A percentile compares a stretch with the other conserved stretches of the same genome.
Evolutionary conservation across 139 green algal species (phyloP).

Genomic region (Chlamydomonas schloesseri): DNA sequence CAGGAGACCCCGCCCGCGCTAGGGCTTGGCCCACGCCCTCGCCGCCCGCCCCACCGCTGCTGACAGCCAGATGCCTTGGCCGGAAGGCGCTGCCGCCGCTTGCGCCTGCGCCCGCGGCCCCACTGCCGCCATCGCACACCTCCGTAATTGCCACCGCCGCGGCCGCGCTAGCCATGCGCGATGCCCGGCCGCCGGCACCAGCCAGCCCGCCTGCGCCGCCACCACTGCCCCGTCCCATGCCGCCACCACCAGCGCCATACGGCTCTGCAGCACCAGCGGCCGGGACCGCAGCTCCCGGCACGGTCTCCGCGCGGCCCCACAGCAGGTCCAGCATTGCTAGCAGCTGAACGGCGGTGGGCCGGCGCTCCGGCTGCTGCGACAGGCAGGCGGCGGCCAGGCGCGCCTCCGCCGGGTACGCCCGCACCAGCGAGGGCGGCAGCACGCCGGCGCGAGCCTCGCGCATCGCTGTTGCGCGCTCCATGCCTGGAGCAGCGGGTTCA

Average conservation of each 20-base stretch:
- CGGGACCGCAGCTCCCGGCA: neutral
- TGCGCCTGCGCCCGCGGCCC: too few species aligned
- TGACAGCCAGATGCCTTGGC: too few species aligned
- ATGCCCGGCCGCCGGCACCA: neutral
- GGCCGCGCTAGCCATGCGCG: neutral
- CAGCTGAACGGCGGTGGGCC: constrained; percentile 38
- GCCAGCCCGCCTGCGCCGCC: neutral
- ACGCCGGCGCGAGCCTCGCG: constrained; percentile 38
- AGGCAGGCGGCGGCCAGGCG: constrained; percentile 16
- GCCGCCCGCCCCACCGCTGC: too few species aligned
- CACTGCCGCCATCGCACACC: too few species aligned
- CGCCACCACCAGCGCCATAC: neutral
- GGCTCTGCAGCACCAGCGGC: neutral
- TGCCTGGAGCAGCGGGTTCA: constrained; percentile 21
- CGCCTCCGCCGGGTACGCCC: constrained; percentile 17
- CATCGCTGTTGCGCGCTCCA: constrained; percentile 59
- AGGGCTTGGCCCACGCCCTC: too few species aligned
- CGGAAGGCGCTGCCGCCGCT: too few species aligned
- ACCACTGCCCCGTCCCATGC: neutral
- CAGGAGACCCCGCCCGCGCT: too few species aligned
- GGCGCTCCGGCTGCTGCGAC: neutral
- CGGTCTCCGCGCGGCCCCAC: neutral
- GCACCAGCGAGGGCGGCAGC: constrained; percentile 29
- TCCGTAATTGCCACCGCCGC: neutral
- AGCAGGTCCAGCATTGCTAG: constrained; percentile 21